Evolutionary conservation across 192 early-diverging fungal species (phyloP), one percentile per base, ranked within the genome.

Genomic region (Obelidium mucronatum): DNA sequence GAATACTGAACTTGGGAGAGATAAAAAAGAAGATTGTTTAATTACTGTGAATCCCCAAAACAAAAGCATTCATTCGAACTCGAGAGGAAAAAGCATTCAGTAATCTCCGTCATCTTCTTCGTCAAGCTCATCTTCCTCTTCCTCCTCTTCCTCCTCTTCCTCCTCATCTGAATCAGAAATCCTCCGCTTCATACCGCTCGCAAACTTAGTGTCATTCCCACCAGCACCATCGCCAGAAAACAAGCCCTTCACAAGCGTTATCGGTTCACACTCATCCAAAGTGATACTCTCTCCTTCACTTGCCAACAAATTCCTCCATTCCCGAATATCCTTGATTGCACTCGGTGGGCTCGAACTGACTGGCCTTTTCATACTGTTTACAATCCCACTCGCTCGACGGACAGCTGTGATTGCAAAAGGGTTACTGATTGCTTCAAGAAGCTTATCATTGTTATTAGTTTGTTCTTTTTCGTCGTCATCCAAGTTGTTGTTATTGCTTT

Each of bases 181-280:
- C 56, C 39, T 51, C 48, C 22, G 11, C 33, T 35, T 0, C 56
- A 59, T 30, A 6, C 8, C 24, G 6, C 31, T 30, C 56, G 8
- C 8, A 8, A 59, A 30, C 56, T 24, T 13, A 13, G 8, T 33
- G 8, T 59, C 31, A 59, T 59, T 65, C 19, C 24, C 67, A 52
- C 24, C 48, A 51, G n/a, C 67, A 4, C 40, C 67, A 52, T 24
- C 48, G 5, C 40, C 48, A n/a, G n/a, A n/a, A n/a, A n/a, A n/a
- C n/a, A n/a, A n/a, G 24, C 24, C 67, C 22, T 5, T 34, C 39
- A 68, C 28, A 72, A 72, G n/a, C n/a, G n/a, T n/a, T n/a, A n/a
- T 72, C n/a, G 70, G 54, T n/a, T 72, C 70, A 59, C 70, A 59
- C 15, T 35, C 70, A 59, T 55, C 70, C 2, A 72, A 35, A 13